phyloP scores from a whole-genome alignment of 2,329 filamentous ascomycete species.

The Hypoxylon sp. region DNA sequence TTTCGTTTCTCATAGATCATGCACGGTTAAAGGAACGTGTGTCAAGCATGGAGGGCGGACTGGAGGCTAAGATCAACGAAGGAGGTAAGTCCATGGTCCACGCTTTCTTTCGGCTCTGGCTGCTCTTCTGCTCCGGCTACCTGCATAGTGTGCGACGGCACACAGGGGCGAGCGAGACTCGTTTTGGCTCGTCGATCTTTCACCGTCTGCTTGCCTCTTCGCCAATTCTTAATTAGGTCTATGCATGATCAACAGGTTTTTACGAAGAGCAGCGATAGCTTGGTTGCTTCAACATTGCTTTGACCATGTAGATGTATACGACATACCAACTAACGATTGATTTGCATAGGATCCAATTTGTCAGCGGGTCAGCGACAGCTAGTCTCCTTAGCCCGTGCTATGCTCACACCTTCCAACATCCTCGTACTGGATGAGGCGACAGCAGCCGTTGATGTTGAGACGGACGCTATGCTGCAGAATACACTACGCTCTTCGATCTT shows the following conservation, averaged over 20 bases:
- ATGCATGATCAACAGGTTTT: constrained; percentile 56
- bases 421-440: constrained; percentile 97
- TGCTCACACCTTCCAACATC: constrained; percentile 96
- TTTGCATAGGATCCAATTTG: constrained; percentile 83
- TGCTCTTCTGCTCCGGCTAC: constrained; percentile 46
- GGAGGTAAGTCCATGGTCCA: constrained; percentile 76
- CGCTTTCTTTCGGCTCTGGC: constrained; percentile 52
- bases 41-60: constrained; percentile 84
- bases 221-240: constrained; percentile 45
- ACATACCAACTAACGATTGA: constrained; percentile 45
- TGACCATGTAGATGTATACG: constrained; percentile 12
- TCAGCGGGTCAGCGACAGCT: constrained; percentile 96
- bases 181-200: constrained; percentile 40
- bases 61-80: constrained; percentile 93
- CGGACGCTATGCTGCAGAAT: constrained; percentile 75
- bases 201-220: constrained; percentile 29
- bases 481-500: constrained; percentile 79
- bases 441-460: constrained; percentile 78
- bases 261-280: constrained; percentile 17
- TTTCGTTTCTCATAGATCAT: constrained; percentile 74
- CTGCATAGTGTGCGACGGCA: constrained; percentile 46
- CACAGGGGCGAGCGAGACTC: constrained; percentile 41
- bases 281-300: constrained; percentile 19
- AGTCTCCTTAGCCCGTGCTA: constrained; percentile 90
- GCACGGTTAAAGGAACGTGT: constrained; percentile 94